Evolutionary conservation across 2,329 filamentous ascomycete genomes (phyloP), one percentile per base, ranked within the genome.

Genomic region (Colletotrichum chlorophyti): DNA sequence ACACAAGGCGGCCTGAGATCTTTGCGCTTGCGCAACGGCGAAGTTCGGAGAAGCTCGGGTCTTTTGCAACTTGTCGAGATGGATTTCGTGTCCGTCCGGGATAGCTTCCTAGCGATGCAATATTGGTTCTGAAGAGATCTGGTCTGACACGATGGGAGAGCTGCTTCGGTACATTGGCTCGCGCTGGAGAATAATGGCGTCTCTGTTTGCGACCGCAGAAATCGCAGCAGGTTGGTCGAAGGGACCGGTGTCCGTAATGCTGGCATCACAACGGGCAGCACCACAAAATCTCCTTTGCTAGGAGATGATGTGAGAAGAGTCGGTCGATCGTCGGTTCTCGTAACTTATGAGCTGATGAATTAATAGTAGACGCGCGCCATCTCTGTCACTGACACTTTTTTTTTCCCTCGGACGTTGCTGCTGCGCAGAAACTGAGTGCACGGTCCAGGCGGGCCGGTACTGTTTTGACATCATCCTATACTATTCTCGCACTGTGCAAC

Each of bases 171-270:
- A 46, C 46, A 51, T 23, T 70, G 68, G 66, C 75, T 78, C 51
- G 75, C 69, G 52, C 69, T 76, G 71, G 83, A 80, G 66, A 84
- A 82, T 62, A 75, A 78, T 41, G 83, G 69, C 52, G 79, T 78
- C 65, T 90, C 83, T 63, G 89, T 86, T 72, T 93, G 91, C 51
- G 80, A 84, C 64, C 86, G 87, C 63, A 95, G 80, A 71, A 91
- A 94, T 65, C 86, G 87, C 62, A 95, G 79, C 17, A 94, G 83
- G 58, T 72, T 77, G 64, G 73, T 74, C 48, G 83, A 86, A 23
- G 83, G 83, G 48, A 79, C 82, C 45, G 78, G 76, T 35, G 70
- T 65, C 62, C 72, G 74, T 66, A 79, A 65, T 63, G 72, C 42
- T 41, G 61, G 42, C 61, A 84, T 84, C 62, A 68, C 74, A 61